A percentile compares a stretch with the other conserved stretches of the same genome.
Evolutionary conservation across 2,329 filamentous ascomycete genomes (phyloP).

Genomic region (Tolypocladium pustulatum): DNA sequence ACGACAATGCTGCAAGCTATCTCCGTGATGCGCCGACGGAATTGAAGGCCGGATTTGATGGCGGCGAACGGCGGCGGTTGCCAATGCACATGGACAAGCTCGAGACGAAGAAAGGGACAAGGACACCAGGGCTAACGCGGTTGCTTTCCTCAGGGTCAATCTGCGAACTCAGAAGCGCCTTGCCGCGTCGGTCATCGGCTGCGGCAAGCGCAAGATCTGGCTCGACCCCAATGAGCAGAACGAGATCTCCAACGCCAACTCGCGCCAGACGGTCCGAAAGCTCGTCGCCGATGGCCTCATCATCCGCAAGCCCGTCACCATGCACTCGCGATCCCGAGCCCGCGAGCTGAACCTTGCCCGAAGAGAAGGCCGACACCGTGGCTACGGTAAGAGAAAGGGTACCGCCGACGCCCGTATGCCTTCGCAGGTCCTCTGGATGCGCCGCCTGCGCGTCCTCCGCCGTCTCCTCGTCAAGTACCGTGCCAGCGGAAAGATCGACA

Average conservation of each 20-base stretch:
- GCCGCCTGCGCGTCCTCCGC: constrained; percentile 97
- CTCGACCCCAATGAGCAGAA: constrained; percentile 98
- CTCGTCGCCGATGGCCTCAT: constrained; percentile 99
- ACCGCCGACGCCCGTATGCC: constrained; percentile 99
- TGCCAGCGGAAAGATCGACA: constrained; percentile 99
- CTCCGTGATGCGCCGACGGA: background rate
- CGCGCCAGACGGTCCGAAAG: constrained; percentile 99
- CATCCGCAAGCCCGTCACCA: constrained; percentile 99
- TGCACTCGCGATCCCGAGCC: constrained; percentile 97
- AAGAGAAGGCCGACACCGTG: constrained; percentile 93
- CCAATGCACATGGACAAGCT: background rate
- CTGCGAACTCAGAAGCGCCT: constrained; percentile 99
- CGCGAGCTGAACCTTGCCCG: constrained; percentile 90
- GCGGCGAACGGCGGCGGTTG: background rate
- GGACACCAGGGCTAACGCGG: constrained; percentile 15
- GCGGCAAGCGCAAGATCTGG: constrained; percentile 99
- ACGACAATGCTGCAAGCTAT: background rate
- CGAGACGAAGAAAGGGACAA: background rate
- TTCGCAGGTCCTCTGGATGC: constrained; percentile 98
- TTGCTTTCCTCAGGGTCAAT: constrained; percentile 69
- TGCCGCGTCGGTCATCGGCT: constrained; percentile 95
- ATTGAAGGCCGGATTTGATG: background rate
- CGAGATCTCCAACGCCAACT: constrained; percentile 99
- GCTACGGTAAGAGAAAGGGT: constrained; percentile 99
- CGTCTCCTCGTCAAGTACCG: constrained; percentile 99